Conservation (phyloP, 2,329 filamentous ascomycete species). For the Chaetomium sp. region DNA sequence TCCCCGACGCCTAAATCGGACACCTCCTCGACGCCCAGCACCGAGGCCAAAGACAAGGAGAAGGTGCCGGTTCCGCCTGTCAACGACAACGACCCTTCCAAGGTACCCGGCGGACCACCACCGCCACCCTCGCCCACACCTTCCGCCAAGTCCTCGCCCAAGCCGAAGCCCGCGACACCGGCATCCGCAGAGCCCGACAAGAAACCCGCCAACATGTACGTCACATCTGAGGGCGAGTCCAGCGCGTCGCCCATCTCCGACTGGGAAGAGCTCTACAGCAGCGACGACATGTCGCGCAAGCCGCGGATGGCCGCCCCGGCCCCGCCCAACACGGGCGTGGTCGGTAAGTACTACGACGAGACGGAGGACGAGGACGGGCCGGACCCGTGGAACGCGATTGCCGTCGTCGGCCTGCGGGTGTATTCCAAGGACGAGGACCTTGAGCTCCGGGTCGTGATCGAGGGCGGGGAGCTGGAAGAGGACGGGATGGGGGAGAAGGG, state of each 20-base stretch:
- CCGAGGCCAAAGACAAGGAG: slow-evolving; percentile 21
- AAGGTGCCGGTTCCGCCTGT: slow-evolving; percentile 32
- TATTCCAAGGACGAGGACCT: slow-evolving; percentile 51
- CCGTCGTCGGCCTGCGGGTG: slow-evolving; percentile 53
- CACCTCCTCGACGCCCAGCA: slow-evolving; percentile 11
- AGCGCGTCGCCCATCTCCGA: slow-evolving; percentile 55
- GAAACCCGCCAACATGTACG: slow-evolving; percentile 26
- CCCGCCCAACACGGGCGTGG: slow-evolving; percentile 21
- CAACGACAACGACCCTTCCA: slow-evolving; percentile 4
- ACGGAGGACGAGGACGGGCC: slow-evolving; percentile 50
- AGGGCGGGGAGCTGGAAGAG: slow-evolving; percentile 47
- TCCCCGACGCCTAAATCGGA: slow-evolving; percentile 28
- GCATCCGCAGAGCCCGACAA: slow-evolving; percentile 2
- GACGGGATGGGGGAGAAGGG: slow-evolving; percentile 53
- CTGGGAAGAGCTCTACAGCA: slow-evolving; percentile 53
- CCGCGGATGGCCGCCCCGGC: slow-evolving; percentile 36
- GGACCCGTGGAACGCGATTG: slow-evolving; percentile 58
- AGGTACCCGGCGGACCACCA: slow-evolving; percentile 21
- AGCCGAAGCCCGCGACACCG: slow-evolving; percentile 1
- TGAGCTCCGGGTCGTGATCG: slow-evolving; percentile 49
- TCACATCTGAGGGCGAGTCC: slow-evolving; percentile 47
- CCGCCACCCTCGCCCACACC: slow-evolving; percentile 3
- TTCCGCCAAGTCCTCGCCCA: background rate
- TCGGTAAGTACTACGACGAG: slow-evolving; percentile 36
- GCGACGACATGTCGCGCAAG: slow-evolving; percentile 50